These are phyloP conservation scores for Boletellus sp. DNA, from an alignment of 768 basidiomycete species.

Conservation along the genomic window DNA sequence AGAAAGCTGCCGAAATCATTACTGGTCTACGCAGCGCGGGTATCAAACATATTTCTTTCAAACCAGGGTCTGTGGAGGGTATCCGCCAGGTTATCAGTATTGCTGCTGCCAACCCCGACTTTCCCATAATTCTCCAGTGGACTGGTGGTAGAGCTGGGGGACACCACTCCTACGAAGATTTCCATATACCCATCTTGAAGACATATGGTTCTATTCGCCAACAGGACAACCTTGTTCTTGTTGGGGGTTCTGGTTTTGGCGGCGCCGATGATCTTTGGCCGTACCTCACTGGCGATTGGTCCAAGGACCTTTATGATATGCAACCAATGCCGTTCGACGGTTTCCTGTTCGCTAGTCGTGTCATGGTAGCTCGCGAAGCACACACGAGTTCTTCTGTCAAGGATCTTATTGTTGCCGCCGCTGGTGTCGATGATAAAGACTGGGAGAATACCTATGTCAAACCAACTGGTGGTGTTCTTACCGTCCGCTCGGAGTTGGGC, in stretches of 20 bases:
- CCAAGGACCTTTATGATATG: slow-evolving; percentile 68
- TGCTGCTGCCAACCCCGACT: slow-evolving; percentile 88
- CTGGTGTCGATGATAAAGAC: slow-evolving; percentile 83
- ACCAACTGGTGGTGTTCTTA: slow-evolving; percentile 93
- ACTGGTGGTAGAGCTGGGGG: slow-evolving; percentile 98
- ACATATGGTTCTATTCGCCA: slow-evolving; percentile 91
- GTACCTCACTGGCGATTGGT: slow-evolving; percentile 96
- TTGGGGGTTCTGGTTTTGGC: slow-evolving; percentile 95
- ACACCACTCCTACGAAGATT: slow-evolving; percentile 97
- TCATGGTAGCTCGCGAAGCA: slow-evolving; percentile 99
- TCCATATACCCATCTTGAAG: slow-evolving; percentile 91
- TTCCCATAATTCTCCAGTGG: slow-evolving; percentile 98
- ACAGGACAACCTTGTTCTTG: slow-evolving; percentile 82
- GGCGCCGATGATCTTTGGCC: slow-evolving; percentile 95
- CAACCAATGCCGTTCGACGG: slow-evolving; percentile 99
- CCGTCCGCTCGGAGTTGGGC: slow-evolving; percentile 95
- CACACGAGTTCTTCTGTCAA: slow-evolving; percentile 94
- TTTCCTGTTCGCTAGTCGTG: slow-evolving; percentile 91
- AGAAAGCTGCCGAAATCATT: slow-evolving; percentile 97
- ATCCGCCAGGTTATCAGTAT: slow-evolving; percentile 97
- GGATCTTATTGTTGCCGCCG: slow-evolving; percentile 90
- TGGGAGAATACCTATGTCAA: slow-evolving; percentile 96
- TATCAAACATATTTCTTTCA: slow-evolving; percentile 96
- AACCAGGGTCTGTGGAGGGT: slow-evolving; percentile 97
- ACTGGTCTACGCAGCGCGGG: slow-evolving; percentile 74